phyloP scores from a whole-genome alignment of 371 early-diverging fungal genomes.

The Apophysomyces variabilis region DNA sequence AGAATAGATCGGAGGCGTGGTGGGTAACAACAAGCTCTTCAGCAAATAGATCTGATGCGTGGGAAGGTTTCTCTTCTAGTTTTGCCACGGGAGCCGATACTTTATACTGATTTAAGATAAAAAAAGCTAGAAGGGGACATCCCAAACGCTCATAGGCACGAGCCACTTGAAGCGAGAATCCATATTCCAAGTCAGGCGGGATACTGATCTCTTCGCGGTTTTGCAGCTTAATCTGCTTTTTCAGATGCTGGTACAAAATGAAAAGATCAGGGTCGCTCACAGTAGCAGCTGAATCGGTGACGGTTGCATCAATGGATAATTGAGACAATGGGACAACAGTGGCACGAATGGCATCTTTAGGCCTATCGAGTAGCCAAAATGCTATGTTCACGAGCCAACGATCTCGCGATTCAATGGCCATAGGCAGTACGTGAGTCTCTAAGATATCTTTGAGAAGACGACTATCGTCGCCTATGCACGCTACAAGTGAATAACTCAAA shows the following conservation, averaged over 20 bases:
- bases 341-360: conserved; percentile 68
- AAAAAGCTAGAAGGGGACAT: conserved; percentile 73
- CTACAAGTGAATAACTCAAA: neutral
- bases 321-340: conserved; percentile 51
- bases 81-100: conserved; percentile 31
- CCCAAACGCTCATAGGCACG: conserved; percentile 78
- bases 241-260: conserved; percentile 76
- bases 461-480: conserved; percentile 61
- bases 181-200: conserved; percentile 48
- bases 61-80: conserved; percentile 10
- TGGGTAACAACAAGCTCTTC: conserved; percentile 10
- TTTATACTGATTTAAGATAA: conserved; percentile 51
- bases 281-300: conserved; percentile 27
- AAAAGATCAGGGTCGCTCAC: conserved; percentile 77
- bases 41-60: conserved; percentile 31
- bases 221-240: conserved; percentile 32
- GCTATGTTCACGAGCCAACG: conserved; percentile 78
- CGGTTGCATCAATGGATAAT: neutral
- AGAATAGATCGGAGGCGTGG: conserved; percentile 17
- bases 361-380: conserved; percentile 66
- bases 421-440: conserved; percentile 42
- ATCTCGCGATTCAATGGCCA: conserved; percentile 57
- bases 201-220: conserved; percentile 26
- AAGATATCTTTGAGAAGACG: conserved; percentile 63
- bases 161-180: conserved; percentile 63